These are phyloP conservation scores for Penicillium sp. DNA, from an alignment of 2,329 filamentous ascomycete species.

Conservation along the genomic window DNA sequence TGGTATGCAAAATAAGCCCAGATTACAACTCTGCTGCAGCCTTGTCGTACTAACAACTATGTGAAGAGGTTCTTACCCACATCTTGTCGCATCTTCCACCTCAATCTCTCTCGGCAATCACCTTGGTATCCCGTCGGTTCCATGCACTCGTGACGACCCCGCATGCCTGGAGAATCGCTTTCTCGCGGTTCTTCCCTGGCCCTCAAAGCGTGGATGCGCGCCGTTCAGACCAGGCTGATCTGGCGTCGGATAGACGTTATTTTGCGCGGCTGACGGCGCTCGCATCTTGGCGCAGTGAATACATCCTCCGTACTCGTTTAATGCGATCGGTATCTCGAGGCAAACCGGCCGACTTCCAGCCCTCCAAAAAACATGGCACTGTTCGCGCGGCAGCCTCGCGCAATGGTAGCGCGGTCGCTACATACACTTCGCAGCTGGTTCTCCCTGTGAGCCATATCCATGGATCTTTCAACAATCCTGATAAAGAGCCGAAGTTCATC, in stretches of 20 bases:
- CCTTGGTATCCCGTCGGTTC: constrained; percentile 84
- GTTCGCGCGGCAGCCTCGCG: constrained; percentile 59
- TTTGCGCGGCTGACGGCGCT: constrained; percentile 80
- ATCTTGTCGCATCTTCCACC: constrained; percentile 87
- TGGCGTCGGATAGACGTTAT: constrained; percentile 72
- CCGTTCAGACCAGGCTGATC: constrained; percentile 51
- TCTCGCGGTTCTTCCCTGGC: constrained; percentile 85
- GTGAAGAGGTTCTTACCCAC: constrained; percentile 83
- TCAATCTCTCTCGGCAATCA: constrained; percentile 76
- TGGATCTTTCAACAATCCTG: constrained; percentile 70
- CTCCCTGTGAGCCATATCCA: constrained; percentile 79
- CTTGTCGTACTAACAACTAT: constrained; percentile 9
- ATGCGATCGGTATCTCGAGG: constrained; percentile 79
- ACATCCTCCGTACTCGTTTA: constrained; percentile 81
- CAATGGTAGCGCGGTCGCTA: constrained; percentile 72
- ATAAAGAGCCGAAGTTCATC: constrained; percentile 74
- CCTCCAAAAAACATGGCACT: constrained; percentile 54
- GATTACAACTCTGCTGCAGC: background rate
- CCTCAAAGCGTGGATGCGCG: constrained; percentile 57
- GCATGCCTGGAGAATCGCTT: constrained; percentile 91
- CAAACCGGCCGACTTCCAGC: constrained; percentile 64
- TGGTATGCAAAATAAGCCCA: constrained; percentile 56
- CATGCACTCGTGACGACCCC: constrained; percentile 84
- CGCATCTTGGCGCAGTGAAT: constrained; percentile 96
- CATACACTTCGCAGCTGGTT: constrained; percentile 81